phyloP scores from a whole-genome alignment of 495 filamentous ascomycete species.

The Aspergillus conjunctus region DNA sequence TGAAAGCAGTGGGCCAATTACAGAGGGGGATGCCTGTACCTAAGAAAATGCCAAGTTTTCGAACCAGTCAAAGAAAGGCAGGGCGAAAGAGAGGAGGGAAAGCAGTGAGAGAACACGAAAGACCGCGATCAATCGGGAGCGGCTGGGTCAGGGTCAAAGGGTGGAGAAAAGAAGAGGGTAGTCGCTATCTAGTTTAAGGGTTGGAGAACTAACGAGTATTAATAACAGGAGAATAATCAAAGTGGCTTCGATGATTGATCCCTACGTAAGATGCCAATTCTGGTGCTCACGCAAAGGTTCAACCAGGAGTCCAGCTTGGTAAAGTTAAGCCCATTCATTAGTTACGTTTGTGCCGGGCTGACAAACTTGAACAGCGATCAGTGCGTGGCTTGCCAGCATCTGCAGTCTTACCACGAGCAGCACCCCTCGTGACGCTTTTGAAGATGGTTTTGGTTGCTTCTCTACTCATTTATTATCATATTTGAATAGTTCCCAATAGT shows the following conservation, averaged over 20 bases:
- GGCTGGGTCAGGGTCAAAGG: not conserved
- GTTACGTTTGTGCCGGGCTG: too few relatives aligned
- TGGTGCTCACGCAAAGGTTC: too few relatives aligned
- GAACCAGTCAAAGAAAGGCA: slow-evolving; percentile 1
- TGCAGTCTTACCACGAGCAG: too few relatives aligned
- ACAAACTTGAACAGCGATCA: too few relatives aligned
- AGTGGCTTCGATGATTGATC: too few relatives aligned
- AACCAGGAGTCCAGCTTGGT: too few relatives aligned
- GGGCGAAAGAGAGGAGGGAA: slow-evolving; percentile 19
- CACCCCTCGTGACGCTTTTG: too few relatives aligned
- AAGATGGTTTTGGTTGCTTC: not conserved
- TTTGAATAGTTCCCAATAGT: not conserved
- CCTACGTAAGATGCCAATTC: too few relatives aligned
- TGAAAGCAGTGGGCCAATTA: slow-evolving; percentile 24
- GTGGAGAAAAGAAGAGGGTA: slow-evolving; percentile 21
- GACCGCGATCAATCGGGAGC: not conserved
- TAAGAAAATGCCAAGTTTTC: slow-evolving; percentile 30
- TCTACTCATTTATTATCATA: not conserved
- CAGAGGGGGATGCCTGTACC: slow-evolving; percentile 18
- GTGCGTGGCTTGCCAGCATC: too few relatives aligned
- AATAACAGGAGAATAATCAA: too few relatives aligned
- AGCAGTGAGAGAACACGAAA: slow-evolving; percentile 27
- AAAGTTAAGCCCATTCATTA: too few relatives aligned
- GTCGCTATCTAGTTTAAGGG: slow-evolving; percentile 6
- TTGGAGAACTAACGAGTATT: too few relatives aligned